Base-by-base conservation (phyloP, 2,329 filamentous ascomycete genomes). In the Fusarium concolor region DNA sequence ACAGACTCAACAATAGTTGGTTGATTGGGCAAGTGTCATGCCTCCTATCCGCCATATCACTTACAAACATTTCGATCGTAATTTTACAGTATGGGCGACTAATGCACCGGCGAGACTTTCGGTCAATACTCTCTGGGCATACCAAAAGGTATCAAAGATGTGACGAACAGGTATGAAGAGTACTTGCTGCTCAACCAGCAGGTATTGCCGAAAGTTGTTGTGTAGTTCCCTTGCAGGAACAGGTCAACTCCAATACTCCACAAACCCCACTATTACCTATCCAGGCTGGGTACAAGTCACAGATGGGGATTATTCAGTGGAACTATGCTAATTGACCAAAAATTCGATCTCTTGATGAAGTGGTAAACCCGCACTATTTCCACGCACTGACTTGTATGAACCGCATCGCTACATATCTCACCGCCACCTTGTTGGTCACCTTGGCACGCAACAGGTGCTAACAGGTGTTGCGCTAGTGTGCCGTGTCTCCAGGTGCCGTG, bases 81-180 rank as follows among this genome's bases (percentile, higher is more conserved):
- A 12, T 28, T 51, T 33, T 20, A 12, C n/a, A 41, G 11, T 29
- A 3, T n/a, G 14, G 9, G 17, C 35, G 14, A 38, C 31, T 28
- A 18, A 24, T 11, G 6, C 26, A 24, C 24, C 53, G 53, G 53
- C 50, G 44, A 56, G 39, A 56, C 33, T 17, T 26, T 51, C 53
- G 53, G 53, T 28, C 35, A 51, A 51, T 56, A 39, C 20, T 9
- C 17, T 41, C 20, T 17, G 12, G 7, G 12, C 20, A 56, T 56
- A 50, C 33, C 53, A 9, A 7, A 5, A 6, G 6, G 11, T 14
- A 39, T 18, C 20, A 33, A 29, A 8, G n/a, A 44, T 20, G 5
- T 3, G 9, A 38, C 4, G 10, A 50, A 20, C 11, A 18, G 42
- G 26, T 29, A 44, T 44, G 17, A 10, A 12, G 11, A 18, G 15